These are phyloP conservation scores for Ascochyta fabae DNA, from an alignment of 2,329 filamentous ascomycete species.

Conservation along the genomic window DNA sequence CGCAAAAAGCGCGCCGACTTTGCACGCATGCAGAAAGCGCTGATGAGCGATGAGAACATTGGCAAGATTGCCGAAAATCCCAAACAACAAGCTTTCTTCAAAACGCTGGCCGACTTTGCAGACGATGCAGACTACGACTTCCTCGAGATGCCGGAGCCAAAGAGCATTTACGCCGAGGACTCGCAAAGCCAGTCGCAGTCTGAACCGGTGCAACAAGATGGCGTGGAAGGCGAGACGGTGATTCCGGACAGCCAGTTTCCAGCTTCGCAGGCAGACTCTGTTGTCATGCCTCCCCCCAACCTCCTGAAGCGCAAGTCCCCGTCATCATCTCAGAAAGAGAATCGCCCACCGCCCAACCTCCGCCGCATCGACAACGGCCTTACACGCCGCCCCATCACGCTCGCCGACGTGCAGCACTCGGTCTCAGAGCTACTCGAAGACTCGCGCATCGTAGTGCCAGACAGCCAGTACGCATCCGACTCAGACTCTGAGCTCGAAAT, in stretches of 20 bases:
- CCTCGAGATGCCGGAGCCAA: constrained; percentile 60
- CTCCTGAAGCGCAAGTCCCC: constrained; percentile 51
- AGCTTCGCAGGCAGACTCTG: constrained; percentile 19
- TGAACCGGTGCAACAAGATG: constrained; percentile 16
- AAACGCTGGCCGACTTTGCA: constrained; percentile 83
- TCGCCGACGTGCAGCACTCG: constrained; percentile 82
- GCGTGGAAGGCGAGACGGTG: constrained; percentile 28
- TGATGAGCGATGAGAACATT: constrained; percentile 87
- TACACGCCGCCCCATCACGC: constrained; percentile 70
- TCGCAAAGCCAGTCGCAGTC: constrained; percentile 35
- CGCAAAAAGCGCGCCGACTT: constrained; percentile 87
- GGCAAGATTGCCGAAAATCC: constrained; percentile 89
- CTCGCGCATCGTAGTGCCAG: constrained; percentile 60
- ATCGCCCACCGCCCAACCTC: constrained; percentile 62
- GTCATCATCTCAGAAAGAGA: constrained; percentile 52
- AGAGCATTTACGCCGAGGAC: constrained; percentile 32
- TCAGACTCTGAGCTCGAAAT: constrained; percentile 48
- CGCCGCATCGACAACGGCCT: constrained; percentile 65
- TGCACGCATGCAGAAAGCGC: constrained; percentile 86
- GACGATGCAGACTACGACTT: constrained; percentile 77
- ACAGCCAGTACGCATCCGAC: constrained; percentile 52
- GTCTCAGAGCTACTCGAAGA: constrained; percentile 83
- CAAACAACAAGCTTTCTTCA: constrained; percentile 88
- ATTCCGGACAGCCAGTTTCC: constrained; percentile 50
- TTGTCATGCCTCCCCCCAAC: constrained; percentile 26